A percentile compares a stretch with the other conserved stretches of the same genome.
phyloP scores from a whole-genome alignment of 805 yeast genomes.

The Schizosaccharomyces pombe region DNA sequence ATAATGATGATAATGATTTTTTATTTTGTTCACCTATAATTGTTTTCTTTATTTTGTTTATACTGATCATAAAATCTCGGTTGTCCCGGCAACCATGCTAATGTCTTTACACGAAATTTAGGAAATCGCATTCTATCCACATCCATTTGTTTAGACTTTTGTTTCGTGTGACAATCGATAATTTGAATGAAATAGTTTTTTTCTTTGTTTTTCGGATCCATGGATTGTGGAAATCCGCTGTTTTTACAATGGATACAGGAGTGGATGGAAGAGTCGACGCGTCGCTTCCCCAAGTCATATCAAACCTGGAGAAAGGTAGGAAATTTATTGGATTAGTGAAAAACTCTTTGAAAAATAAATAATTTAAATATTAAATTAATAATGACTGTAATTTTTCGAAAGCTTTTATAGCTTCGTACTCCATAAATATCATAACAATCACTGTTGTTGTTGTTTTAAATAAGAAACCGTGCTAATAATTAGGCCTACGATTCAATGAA shows the following conservation, averaged over 20 bases:
- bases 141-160: no score
- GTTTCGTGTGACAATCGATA: no score
- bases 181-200: neutral
- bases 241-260: slow-evolving; percentile 2
- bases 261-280: slow-evolving; percentile 2
- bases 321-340: neutral
- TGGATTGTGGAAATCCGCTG: neutral
- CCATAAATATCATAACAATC: no score
- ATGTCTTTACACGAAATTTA: no score
- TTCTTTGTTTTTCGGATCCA: neutral
- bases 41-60: neutral
- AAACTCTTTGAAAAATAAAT: no score
- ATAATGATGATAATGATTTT: neutral
- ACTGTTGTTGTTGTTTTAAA: no score
- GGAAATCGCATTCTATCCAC: no score
- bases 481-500: slow-evolving; percentile 33
- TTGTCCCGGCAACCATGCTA: neutral
- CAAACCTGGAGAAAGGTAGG: slow-evolving; percentile 3
- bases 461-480: no score
- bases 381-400: no score
- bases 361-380: no score
- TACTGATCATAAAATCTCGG: neutral
- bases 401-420: no score
- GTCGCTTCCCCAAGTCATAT: neutral
- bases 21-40: neutral